Base-by-base conservation (phyloP, 805 yeast species). In the Barnettozyma botsteinii region DNA sequence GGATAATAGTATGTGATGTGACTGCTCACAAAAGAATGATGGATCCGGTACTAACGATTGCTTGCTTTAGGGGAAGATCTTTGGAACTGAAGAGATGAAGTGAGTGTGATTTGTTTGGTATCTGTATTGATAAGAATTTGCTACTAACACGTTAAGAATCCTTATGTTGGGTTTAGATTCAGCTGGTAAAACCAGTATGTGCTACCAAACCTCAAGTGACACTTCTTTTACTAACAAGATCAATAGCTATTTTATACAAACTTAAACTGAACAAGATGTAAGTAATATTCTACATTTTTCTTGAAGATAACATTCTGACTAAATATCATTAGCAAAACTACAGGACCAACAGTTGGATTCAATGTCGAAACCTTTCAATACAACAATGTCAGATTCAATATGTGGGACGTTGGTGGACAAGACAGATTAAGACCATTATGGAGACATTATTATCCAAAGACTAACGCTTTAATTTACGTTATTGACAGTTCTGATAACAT, bases 321-420 rank as follows among this genome's bases (percentile, higher is more conserved):
- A 13, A 14, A 10, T n/a, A n/a, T n/a, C n/a, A n/a, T n/a, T 21
- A 43, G 47, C 28, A 72, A 73, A 46, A 78, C 85, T 31, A 85
- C 95, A 0, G 93, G 87, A 5, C 96, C 96, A 18, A 89, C 96
- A 0, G 95, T 87, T 18, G 96, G 96, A 2, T 89, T 89, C 67
- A 89, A 89, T 63, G 93, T 85, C 35, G 95, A 85, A 62, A 82
- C 91, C 4, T 85, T 85, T 47, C 78, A 83, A 42, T 85, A 81
- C 62, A 82, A 81, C 59, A 84, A 84, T 60, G 81, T 85, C 43
- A 79, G 84, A 41, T 84, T 85, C 66, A 86, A 87, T 45, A 88
- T 85, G 58, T 85, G 95, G 95, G 95, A 85, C 62, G 93, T 93
- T 46, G 97, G 97, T 65, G 97, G 96, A 59, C 97, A 87, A 67